Evolutionary conservation across 2,329 filamentous ascomycete genomes (phyloP).

Genomic region (Talaromyces sp.): DNA sequence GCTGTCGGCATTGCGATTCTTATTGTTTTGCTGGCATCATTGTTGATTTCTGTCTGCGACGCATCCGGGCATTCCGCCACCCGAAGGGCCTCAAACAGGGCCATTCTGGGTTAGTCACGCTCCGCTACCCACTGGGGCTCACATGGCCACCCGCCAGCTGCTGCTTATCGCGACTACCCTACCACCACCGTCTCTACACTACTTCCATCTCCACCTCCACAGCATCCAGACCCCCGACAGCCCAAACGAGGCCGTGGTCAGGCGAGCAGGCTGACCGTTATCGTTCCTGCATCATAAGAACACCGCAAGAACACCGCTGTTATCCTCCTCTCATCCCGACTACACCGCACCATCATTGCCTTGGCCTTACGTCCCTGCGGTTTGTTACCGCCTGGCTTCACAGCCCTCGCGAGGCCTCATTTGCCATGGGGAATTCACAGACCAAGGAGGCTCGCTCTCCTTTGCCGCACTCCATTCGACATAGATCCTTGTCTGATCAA

Average conservation of each 20-base stretch:
- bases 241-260: not conserved
- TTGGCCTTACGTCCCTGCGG: not conserved
- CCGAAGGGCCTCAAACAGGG: slow-evolving; percentile 14
- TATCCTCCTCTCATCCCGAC: not conserved
- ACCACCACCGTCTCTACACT: not conserved
- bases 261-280: not conserved
- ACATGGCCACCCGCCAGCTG: slow-evolving; percentile 22
- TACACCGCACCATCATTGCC: not conserved
- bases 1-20: not conserved
- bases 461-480: slow-evolving; percentile 22
- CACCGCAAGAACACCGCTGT: not conserved
- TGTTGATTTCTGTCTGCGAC: not conserved
- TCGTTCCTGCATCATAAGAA: not conserved
- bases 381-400: not conserved
- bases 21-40: not conserved
- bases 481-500: slow-evolving; percentile 23
- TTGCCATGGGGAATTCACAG: slow-evolving; percentile 41
- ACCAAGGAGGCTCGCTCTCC: slow-evolving; percentile 41
- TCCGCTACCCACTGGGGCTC: slow-evolving; percentile 14
- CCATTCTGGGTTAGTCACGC: slow-evolving; percentile 9
- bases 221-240: not conserved
- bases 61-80: slow-evolving; percentile 17
- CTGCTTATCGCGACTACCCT: slow-evolving; percentile 13
- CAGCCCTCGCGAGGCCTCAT: not conserved
- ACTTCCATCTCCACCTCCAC: not conserved